Base-by-base conservation (phyloP, 345 rosid species). In the Murraya paniculata region DNA sequence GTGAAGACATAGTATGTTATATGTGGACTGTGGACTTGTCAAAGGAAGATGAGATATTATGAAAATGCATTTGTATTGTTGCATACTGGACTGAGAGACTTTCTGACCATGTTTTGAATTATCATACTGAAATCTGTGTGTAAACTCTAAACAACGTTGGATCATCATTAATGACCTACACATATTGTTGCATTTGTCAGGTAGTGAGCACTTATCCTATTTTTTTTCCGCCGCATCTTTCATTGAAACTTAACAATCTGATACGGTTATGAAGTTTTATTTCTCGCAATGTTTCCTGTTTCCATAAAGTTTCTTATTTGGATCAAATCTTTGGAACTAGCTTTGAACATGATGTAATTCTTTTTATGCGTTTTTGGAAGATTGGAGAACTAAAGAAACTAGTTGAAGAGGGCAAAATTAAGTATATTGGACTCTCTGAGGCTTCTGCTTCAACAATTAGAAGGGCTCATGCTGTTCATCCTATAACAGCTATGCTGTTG, bases 401-500 rank as follows among this genome's bases (percentile, higher is more conserved):
- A 0, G 90, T 90, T 9, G 91, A 87, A 80, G 94, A 89, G 75
- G 94, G 98, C n/a, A 90, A 93, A 75, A 83, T 93, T 74, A 93
- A 89, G 83, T 90, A 90, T 55, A 71, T 89, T 0, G 97, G 93
- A 48, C 79, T 91, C 6, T 90, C 94, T 0, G 92, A 93, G 85
- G 97, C 95, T 48, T 93, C 93, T 14, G 91, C 93, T 19, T 88
- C 96, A 30, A 90, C 94, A 35, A 91, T 93, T 68, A 88, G 91
- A 81, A 80, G 98, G 69, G 97, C 95, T 13, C 95, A 90, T 69
- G 91, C 90, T 31, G 87, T 92, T 82, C 98, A 92, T 62, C 95
- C 97, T 0, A 78, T 92, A 30, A 90, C 89, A 19, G 93, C 91
- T 5, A 84, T 92, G 21, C 93, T 89, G 66, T 76, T 90, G 55